Conservation (phyloP, 768 basidiomycete species). For the Kwoniella sp. region DNA sequence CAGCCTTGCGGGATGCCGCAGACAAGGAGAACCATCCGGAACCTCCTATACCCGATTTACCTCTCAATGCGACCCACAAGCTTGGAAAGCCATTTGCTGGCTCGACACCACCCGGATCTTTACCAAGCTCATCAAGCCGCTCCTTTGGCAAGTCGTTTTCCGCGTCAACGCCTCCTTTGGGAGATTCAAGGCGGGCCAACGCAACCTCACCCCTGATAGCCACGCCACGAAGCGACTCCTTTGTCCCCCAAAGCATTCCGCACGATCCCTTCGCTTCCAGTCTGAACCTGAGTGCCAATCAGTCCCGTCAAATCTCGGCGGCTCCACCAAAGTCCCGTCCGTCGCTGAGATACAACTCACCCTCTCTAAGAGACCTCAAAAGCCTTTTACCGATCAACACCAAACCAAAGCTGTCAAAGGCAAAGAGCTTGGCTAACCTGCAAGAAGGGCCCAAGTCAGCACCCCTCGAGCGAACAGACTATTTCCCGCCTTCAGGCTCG, state of each 20-base stretch:
- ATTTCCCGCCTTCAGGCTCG: conserved; percentile 3
- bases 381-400: conserved; percentile 20
- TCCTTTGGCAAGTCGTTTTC: conserved; percentile 40
- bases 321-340: conserved; percentile 8
- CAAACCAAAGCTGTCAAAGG: conserved; percentile 27
- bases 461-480: conserved; percentile 7
- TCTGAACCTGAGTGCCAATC: conserved; percentile 28
- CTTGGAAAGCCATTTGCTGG: conserved; percentile 41
- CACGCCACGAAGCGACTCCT: conserved; percentile 5
- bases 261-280: conserved; percentile 37
- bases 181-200: conserved; percentile 13
- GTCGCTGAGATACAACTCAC: conserved; percentile 25
- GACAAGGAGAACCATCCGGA: conserved; percentile 11
- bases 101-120: conserved; percentile 2
- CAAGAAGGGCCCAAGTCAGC: conserved; percentile 10
- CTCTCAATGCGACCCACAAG: conserved; percentile 2
- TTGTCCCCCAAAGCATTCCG: conserved; percentile 14
- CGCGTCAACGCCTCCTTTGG: conserved; percentile 34
- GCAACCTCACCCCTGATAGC: conserved; percentile 11
- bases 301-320: background rate
- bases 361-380: conserved; percentile 35
- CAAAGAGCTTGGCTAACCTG: conserved; percentile 36
- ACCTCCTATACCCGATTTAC: conserved; percentile 15
- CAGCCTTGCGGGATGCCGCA: conserved; percentile 29
- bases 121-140: conserved; percentile 1